Conservation (phyloP, 805 yeast genomes). For the Wickerhamiella azymoides region DNA sequence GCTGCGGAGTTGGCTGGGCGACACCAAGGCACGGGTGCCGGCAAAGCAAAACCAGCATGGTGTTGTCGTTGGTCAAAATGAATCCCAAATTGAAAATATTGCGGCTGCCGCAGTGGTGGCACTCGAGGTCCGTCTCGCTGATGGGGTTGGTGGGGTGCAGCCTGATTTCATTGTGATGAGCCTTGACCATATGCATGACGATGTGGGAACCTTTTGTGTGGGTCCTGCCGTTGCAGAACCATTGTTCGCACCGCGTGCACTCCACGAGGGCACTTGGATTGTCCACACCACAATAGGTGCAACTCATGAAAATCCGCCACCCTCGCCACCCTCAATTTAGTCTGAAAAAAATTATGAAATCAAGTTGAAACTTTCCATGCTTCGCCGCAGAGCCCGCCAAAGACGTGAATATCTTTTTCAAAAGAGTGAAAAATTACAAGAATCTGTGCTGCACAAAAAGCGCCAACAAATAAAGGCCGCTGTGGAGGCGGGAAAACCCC, state of each 20-base stretch:
- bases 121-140: constrained; percentile 79
- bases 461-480: constrained; percentile 79
- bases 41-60: constrained; percentile 76
- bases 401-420: constrained; percentile 85
- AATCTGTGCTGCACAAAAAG: constrained; percentile 70
- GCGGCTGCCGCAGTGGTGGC: constrained; percentile 76
- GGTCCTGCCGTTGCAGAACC: constrained; percentile 78
- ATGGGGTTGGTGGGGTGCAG: constrained; percentile 69
- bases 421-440: constrained; percentile 81
- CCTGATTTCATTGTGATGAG: constrained; percentile 60
- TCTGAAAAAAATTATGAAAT: background rate
- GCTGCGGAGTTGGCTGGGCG: constrained; percentile 40
- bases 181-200: constrained; percentile 67
- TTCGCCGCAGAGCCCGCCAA: constrained; percentile 91
- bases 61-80: constrained; percentile 74
- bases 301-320: constrained; percentile 5
- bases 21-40: constrained; percentile 57
- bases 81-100: constrained; percentile 75
- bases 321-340: background rate
- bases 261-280: constrained; percentile 52
- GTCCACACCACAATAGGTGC: constrained; percentile 58
- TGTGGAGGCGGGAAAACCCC: constrained; percentile 77
- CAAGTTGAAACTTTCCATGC: constrained; percentile 24
- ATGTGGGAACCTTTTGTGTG: constrained; percentile 59
- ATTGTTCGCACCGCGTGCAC: constrained; percentile 62